A percentile compares a stretch with the other conserved stretches of the same genome.
Evolutionary conservation across 257 asterid genomes (phyloP).

Genomic region (Solanum lycopersicoides): DNA sequence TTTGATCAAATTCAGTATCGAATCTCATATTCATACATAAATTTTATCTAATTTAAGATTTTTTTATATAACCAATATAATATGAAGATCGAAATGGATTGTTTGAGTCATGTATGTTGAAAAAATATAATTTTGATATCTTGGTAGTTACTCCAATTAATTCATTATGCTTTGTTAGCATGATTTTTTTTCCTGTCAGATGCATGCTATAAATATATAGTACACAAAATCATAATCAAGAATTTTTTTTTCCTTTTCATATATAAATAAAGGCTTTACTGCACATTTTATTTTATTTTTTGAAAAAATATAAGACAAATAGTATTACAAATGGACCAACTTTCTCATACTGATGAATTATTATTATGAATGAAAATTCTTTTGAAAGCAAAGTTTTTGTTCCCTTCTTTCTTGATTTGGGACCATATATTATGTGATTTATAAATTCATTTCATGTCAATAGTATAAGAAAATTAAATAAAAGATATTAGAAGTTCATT

Average conservation of each 20-base stretch:
- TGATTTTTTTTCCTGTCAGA: not conserved
- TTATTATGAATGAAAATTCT: not conserved
- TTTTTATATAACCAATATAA: no score
- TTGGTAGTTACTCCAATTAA: no score
- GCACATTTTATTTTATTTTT: not conserved
- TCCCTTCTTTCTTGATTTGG: not conserved
- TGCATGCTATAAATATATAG: not conserved
- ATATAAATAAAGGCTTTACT: not conserved
- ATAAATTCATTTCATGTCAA: not conserved
- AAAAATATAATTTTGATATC: no score
- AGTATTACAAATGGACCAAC: not conserved
- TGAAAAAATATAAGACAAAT: not conserved
- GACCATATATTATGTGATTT: not conserved
- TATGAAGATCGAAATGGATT: no score
- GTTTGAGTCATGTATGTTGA: no score
- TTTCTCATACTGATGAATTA: not conserved
- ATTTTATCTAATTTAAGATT: no score
- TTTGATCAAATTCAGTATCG: no score
- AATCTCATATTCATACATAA: no score
- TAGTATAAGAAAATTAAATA: not conserved
- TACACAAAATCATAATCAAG: not conserved
- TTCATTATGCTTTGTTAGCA: no score
- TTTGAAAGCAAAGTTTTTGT: not conserved
- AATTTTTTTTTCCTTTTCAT: not conserved
- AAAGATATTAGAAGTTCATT: not conserved